These are phyloP conservation scores for Sequoiadendron giganteum DNA, from an alignment of 75 land plant species.

Conservation along the genomic window DNA sequence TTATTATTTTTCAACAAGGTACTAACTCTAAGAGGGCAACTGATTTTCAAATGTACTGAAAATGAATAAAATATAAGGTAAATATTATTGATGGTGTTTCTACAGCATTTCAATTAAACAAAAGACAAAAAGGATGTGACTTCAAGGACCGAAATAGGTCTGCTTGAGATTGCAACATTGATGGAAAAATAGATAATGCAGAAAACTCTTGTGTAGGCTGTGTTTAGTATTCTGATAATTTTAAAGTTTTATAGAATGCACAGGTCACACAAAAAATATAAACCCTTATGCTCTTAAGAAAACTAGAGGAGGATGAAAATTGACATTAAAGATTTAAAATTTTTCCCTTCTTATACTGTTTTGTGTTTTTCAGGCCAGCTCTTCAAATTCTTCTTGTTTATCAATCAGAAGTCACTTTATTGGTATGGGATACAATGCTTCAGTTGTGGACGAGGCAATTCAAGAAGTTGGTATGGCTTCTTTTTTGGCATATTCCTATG, in stretches of 20 bases:
- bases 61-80: neutral
- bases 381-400: neutral
- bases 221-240: neutral
- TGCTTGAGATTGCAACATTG: neutral
- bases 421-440: constrained; percentile 1
- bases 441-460: neutral
- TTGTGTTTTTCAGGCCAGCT: neutral
- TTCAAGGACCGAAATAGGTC: neutral
- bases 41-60: neutral
- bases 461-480: neutral
- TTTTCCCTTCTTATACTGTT: neutral
- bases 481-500: neutral
- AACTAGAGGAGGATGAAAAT: neutral
- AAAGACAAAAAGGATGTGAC: neutral
- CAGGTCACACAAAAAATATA: neutral
- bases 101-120: neutral
- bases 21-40: neutral
- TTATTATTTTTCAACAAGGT: neutral
- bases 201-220: neutral
- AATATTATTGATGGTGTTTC: neutral
- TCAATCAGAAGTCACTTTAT: neutral
- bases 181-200: neutral
- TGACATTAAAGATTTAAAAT: too few species aligned
- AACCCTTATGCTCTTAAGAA: neutral
- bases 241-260: neutral